Evolutionary conservation across 345 rosid genomes (phyloP).

Genomic region (Eutrema heterophyllum): DNA sequence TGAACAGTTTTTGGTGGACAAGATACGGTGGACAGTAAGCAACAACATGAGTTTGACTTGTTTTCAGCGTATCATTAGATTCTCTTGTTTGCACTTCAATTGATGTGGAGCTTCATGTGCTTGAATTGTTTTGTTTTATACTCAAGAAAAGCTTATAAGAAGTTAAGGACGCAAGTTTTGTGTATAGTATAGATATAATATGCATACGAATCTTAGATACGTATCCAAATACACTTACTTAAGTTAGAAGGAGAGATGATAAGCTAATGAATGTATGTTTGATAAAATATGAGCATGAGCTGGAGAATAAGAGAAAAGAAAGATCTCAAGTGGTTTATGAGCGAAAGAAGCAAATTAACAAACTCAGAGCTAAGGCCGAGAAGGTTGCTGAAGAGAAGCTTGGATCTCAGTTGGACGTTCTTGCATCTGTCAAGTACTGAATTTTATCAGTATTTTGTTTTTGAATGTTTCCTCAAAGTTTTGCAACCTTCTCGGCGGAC

Average conservation of each 20-base stretch:
- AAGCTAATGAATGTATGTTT: conserved; percentile 1
- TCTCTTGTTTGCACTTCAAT: neutral
- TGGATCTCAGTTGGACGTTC: conserved; percentile 58
- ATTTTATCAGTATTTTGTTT: neutral
- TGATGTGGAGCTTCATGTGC: neutral
- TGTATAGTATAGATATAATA: neutral
- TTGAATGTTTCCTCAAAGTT: conserved; percentile 3
- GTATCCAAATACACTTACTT: neutral
- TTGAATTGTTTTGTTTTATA: neutral
- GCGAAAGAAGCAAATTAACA: conserved; percentile 72
- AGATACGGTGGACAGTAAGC: too few relatives aligned
- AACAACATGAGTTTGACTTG: too few relatives aligned
- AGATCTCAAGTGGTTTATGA: conserved; percentile 57
- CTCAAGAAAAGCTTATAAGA: neutral
- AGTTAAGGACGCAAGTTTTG: neutral
- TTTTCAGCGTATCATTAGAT: too few relatives aligned
- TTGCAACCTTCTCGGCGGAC: too few relatives aligned
- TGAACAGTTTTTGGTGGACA: too few relatives aligned
- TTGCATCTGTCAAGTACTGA: conserved; percentile 62
- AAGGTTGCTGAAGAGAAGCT: conserved; percentile 73
- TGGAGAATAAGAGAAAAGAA: conserved; percentile 84
- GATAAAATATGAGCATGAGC: conserved; percentile 41
- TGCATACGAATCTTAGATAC: neutral
- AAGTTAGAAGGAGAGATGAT: neutral
- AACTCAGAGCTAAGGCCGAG: conserved; percentile 80